Base-by-base conservation (phyloP, 257 asterid genomes). In the Scutellaria galericulata region DNA sequence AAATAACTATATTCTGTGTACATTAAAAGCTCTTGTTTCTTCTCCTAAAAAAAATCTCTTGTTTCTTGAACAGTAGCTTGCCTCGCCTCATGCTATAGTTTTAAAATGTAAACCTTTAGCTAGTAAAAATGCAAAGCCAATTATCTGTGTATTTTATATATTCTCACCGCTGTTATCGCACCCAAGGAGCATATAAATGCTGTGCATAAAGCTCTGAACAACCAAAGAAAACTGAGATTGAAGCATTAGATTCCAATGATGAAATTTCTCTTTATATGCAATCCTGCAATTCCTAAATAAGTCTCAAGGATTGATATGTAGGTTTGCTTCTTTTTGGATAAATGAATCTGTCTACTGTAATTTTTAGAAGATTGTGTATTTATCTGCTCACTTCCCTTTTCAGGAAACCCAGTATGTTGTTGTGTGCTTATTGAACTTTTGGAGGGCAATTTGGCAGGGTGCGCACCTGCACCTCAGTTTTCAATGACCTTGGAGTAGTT, bases 401-500 rank as follows among this genome's bases (percentile, higher is more conserved):
- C 95, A 91, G 99, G 75, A 85, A 91, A 52, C 83, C 95, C n/a
- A 63, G 60, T n/a, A 54, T 87, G 50, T 64, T 95, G 74, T 68
- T 84, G 70, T 84, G 83, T 73, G n/a, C n/a, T 78, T 86, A 56
- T 80, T 90, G 82, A 76, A 79, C 80, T 86, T 95, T 86, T 81
- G 92, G 81, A 90, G 87, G 85, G 87, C 93, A 64, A 80, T 95
- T 85, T 95, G 99, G 99, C 96, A 86, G n/a, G n/a, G n/a, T n/a
- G n/a, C n/a, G n/a, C n/a, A 90, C 90, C 89, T 70, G 98, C 95
- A 22, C 93, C 91, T 70, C 96, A 90, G 78, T 95, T 88, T 71
- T 71, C 84, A 66, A 81, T 83, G 79, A 79, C 82, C 24, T 79
- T 95, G 91, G 91, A 81, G 80, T 80, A 71, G 84, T 76, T 95